Percentiles rank a stretch among this genome's conserved stretches.
Conservation (phyloP, 2,329 filamentous ascomycete species). For the Cladosporium colombiae region DNA sequence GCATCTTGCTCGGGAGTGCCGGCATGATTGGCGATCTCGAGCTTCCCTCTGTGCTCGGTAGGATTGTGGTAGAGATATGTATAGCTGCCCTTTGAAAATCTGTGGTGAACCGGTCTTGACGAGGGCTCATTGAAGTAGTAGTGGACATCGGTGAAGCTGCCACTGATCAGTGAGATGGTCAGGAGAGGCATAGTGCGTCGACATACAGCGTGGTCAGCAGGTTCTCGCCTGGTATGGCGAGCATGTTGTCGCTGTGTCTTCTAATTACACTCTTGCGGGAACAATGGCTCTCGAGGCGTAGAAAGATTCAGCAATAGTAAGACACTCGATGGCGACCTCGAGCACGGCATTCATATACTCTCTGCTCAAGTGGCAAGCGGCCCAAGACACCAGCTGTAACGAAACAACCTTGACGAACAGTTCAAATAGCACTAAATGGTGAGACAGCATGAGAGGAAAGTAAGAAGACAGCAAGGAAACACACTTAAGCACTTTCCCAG, state of each 20-base stretch:
- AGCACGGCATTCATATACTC: conserved; percentile 32
- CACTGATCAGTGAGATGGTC: neutral
- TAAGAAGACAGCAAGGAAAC: neutral
- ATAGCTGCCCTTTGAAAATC: conserved; percentile 78
- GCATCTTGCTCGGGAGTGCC: conserved; percentile 77
- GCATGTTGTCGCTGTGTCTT: conserved; percentile 40
- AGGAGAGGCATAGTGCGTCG: neutral
- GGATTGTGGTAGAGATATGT: conserved; percentile 79
- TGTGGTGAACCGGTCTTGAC: conserved; percentile 70
- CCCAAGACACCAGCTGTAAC: conserved; percentile 21
- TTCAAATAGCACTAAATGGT: conserved; percentile 18
- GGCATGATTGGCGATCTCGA: conserved; percentile 75
- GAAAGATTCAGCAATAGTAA: conserved; percentile 32
- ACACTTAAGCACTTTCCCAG: neutral
- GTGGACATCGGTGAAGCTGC: conserved; percentile 76
- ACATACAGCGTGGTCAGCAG: conserved; percentile 51
- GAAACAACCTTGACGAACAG: conserved; percentile 24
- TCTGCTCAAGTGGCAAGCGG: conserved; percentile 22
- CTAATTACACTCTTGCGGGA: conserved; percentile 18
- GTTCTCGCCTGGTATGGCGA: conserved; percentile 50
- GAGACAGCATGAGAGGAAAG: conserved; percentile 15
- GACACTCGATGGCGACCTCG: conserved; percentile 31
- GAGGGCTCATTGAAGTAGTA: conserved; percentile 74
- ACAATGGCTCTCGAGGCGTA: conserved; percentile 23
- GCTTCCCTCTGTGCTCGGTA: conserved; percentile 63